A percentile compares a stretch with the other conserved stretches of the same genome.
These are phyloP conservation scores for Gloeopeniophorella convolvens DNA, from an alignment of 768 basidiomycete genomes.

Conservation along the genomic window DNA sequence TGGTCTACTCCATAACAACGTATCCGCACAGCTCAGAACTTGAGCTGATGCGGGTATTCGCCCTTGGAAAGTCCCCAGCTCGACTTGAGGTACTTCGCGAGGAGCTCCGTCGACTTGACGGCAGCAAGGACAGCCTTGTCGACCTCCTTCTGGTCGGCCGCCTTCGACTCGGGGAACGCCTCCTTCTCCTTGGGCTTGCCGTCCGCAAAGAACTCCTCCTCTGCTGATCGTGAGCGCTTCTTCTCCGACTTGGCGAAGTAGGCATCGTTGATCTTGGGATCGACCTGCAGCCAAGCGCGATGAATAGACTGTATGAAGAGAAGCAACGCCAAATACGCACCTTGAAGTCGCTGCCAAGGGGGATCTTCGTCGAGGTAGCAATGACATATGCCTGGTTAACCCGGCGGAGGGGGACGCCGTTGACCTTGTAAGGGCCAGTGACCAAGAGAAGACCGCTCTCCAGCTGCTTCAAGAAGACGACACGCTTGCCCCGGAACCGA, in stretches of 20 bases:
- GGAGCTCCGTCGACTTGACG: conserved; percentile 85
- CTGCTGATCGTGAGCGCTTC: conserved; percentile 72
- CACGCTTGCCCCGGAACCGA: conserved; percentile 96
- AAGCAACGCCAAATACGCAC: conserved; percentile 39
- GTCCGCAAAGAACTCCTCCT: conserved; percentile 95
- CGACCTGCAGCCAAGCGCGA: conserved; percentile 43
- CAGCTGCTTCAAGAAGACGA: conserved; percentile 97
- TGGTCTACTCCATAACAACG: conserved; percentile 19
- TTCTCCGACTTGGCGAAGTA: conserved; percentile 82
- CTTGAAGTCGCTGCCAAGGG: conserved; percentile 65
- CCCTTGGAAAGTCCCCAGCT: conserved; percentile 95
- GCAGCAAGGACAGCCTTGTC: conserved; percentile 75
- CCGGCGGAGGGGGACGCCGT: conserved; percentile 95
- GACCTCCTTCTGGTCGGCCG: conserved; percentile 84
- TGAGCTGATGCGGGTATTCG: conserved; percentile 92
- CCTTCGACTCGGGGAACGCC: conserved; percentile 78
- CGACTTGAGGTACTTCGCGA: conserved; percentile 89
- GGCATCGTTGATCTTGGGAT: conserved; percentile 87
- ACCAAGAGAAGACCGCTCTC: conserved; percentile 88
- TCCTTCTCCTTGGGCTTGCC: conserved; percentile 90
- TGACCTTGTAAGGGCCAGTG: conserved; percentile 96
- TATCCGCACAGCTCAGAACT: conserved; percentile 49
- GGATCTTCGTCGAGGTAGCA: conserved; percentile 92
- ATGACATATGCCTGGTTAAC: conserved; percentile 99
- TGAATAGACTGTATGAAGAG: conserved; percentile 3